Evolutionary conservation across 768 basidiomycete species (phyloP), one percentile per base, ranked within the genome.

Genomic region (Agaricus blazei): DNA sequence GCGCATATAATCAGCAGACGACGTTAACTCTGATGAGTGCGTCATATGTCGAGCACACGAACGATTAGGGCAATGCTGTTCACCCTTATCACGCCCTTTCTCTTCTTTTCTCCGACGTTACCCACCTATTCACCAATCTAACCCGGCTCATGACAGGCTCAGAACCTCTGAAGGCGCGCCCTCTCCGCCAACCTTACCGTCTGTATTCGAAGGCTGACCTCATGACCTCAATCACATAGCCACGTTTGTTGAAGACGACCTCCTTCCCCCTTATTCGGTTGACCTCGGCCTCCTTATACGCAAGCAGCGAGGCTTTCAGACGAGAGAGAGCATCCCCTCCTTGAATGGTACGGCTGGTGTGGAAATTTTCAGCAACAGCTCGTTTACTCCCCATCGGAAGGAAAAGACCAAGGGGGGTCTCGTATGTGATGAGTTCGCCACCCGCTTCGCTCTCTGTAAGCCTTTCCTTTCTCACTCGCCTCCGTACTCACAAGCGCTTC

Each of bases 101-200:
- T 36, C 64, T 63, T 57, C 38, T 11, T 54, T 52, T 55, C 51
- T 54, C 41, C 52, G 38, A 50, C 50, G 44, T 59, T 58, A 53
- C 31, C 47, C 57, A 51, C 57, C 45, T 55, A 59, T 64, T 57
- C 40, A 45, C 37, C 8, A 42, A 40, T 48, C 2, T 31, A 59
- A n/a, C 51, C 43, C 62, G 84, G 79, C 34, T 73, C 77, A 1
- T 72, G 70, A 23, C 75, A 81, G 51, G 60, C 82, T 23, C 64
- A 72, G 19, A 79, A 82, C 57, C 75, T 87, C 14, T 82, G 82
- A 38, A 69, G 77, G 27, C 85, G 88, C 52, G 76, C 85, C 5
- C 76, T 90, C 51, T 74, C 81, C 6, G 83, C 83, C 15, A 87
- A 84, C 0, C 89, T 89, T 62, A 83, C 84, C 3, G 84, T 85